These are phyloP conservation scores for Tulasnella sp. DNA, from an alignment of 768 basidiomycete genomes.

Conservation along the genomic window DNA sequence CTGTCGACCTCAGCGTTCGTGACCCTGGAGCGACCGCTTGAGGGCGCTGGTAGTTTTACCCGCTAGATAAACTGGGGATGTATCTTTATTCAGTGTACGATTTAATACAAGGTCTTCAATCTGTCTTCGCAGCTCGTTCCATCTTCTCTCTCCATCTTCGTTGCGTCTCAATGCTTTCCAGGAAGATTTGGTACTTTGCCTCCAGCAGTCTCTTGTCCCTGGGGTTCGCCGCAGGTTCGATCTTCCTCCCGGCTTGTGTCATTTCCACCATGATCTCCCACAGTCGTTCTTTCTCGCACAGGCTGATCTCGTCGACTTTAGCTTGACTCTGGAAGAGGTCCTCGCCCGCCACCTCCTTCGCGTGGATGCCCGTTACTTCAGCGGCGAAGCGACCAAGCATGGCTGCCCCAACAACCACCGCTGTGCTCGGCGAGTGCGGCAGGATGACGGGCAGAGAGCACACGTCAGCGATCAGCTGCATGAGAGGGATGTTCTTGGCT, in stretches of 20 bases:
- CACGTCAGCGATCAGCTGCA: conserved; percentile 84
- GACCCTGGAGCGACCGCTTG: not conserved
- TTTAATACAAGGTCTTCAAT: not conserved
- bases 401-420: conserved; percentile 89
- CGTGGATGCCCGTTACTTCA: conserved; percentile 45
- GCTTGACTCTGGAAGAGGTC: conserved; percentile 41
- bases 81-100: not conserved
- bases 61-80: not conserved
- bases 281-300: conserved; percentile 58
- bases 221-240: conserved; percentile 57
- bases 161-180: conserved; percentile 84
- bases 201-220: conserved; percentile 74
- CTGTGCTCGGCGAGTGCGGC: conserved; percentile 67
- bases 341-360: conserved; percentile 32
- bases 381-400: conserved; percentile 89
- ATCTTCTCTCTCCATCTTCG: conserved; percentile 79
- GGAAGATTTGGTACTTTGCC: conserved; percentile 92
- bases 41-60: not conserved
- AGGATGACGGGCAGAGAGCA: conserved; percentile 80
- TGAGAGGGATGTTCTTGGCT: conserved; percentile 81
- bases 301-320: conserved; percentile 40
- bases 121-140: conserved; percentile 42
- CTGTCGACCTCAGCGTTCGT: not conserved
- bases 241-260: conserved; percentile 76
- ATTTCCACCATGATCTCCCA: conserved; percentile 98